Evolutionary conservation across 2,329 filamentous ascomycete genomes (phyloP).

Genomic region (Beauveria medogensis): DNA sequence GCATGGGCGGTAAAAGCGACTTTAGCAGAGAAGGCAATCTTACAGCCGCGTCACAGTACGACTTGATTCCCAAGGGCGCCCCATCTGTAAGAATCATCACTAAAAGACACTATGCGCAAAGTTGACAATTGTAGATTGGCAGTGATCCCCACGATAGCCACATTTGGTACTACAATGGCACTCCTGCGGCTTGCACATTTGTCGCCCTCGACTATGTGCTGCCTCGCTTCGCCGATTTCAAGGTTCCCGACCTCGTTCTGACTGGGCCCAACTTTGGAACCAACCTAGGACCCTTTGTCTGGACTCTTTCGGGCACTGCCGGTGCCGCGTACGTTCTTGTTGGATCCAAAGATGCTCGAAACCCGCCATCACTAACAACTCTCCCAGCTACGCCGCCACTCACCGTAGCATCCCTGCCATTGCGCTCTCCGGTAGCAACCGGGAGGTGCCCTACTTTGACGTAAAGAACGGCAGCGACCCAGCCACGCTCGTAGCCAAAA

Average conservation of each 20-base stretch:
- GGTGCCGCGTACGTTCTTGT: slow-evolving; percentile 29
- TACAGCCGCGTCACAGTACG: slow-evolving; percentile 20
- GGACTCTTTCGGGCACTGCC: slow-evolving; percentile 41
- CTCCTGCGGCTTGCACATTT: slow-evolving; percentile 46
- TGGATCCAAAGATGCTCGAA: too few species aligned
- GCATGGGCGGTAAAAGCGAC: slow-evolving; percentile 21
- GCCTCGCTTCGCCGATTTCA: slow-evolving; percentile 38
- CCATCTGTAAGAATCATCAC: slow-evolving; percentile 18
- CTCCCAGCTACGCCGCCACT: slow-evolving; percentile 37
- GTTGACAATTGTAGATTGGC: slow-evolving; percentile 25
- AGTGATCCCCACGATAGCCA: slow-evolving; percentile 41
- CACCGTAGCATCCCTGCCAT: slow-evolving; percentile 42
- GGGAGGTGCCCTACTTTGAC: slow-evolving; percentile 32
- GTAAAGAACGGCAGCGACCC: slow-evolving; percentile 33
- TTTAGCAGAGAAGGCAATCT: slow-evolving; percentile 22
- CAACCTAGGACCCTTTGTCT: slow-evolving; percentile 47
- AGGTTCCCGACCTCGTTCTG: slow-evolving; percentile 44
- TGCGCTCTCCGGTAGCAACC: slow-evolving; percentile 37
- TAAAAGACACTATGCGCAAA: too few species aligned
- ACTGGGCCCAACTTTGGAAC: slow-evolving; percentile 48
- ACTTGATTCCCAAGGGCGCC: slow-evolving; percentile 21
- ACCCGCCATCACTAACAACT: not conserved
- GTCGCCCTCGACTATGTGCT: slow-evolving; percentile 50
- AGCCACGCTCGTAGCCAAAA: slow-evolving; percentile 33
- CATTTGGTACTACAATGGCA: slow-evolving; percentile 56